Percentiles rank a stretch among this genome's conserved stretches.
Conservation (phyloP, 805 yeast genomes). For the Kockiozyma suomiensis region DNA sequence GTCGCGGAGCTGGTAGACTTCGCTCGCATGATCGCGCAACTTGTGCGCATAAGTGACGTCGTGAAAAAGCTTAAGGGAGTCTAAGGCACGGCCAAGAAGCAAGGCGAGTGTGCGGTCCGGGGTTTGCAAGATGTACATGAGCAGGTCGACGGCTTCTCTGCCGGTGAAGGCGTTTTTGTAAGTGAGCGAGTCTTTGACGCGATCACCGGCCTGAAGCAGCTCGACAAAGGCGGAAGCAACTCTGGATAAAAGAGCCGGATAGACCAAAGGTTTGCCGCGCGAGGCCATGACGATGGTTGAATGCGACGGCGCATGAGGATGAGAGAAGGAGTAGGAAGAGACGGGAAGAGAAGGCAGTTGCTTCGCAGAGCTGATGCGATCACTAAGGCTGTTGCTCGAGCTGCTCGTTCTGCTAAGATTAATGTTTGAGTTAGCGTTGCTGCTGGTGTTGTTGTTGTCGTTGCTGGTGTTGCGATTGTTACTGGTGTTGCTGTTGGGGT, state of each 20-base stretch:
- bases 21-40: constrained; percentile 81
- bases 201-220: constrained; percentile 67
- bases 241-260: constrained; percentile 84
- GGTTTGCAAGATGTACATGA: constrained; percentile 81
- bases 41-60: constrained; percentile 96
- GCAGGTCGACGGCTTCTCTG: constrained; percentile 87
- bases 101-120: constrained; percentile 90
- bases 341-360: constrained; percentile 28
- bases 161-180: constrained; percentile 95
- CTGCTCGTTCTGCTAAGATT: not conserved
- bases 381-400: not conserved
- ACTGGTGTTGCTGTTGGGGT: not conserved
- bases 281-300: constrained; percentile 52
- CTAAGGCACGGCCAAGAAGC: constrained; percentile 84
- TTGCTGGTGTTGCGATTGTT: not conserved
- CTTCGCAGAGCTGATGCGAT: not conserved
- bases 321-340: constrained; percentile 31
- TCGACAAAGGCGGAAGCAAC: constrained; percentile 81
- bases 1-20: constrained; percentile 76
- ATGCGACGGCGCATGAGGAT: constrained; percentile 29
- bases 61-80: constrained; percentile 91
- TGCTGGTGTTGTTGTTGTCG: not conserved
- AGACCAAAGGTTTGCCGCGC: constrained; percentile 65
- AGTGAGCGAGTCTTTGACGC: constrained; percentile 86
- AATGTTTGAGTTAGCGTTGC: not conserved